phyloP scores from a whole-genome alignment of 768 basidiomycete species.

The Rhizopogon sp. region DNA sequence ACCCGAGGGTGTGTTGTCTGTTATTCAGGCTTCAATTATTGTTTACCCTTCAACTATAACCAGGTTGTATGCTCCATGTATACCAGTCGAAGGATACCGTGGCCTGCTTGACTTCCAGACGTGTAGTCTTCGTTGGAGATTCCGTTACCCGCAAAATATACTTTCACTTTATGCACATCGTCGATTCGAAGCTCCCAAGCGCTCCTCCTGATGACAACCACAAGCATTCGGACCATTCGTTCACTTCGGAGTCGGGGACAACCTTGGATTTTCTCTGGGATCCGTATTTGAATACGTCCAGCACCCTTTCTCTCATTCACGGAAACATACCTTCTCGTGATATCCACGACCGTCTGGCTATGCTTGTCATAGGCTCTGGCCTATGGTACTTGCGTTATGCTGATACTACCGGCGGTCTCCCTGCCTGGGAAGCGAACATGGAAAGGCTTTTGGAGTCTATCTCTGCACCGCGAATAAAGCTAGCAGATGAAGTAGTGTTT shows the following conservation, averaged over 20 bases:
- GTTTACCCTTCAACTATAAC: neutral
- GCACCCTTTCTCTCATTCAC: constrained; percentile 41
- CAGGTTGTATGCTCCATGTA: constrained; percentile 77
- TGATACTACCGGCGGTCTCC: constrained; percentile 63
- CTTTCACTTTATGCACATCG: constrained; percentile 60
- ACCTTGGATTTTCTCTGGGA: constrained; percentile 74
- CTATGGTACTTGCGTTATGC: constrained; percentile 87
- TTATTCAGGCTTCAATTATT: constrained; percentile 4
- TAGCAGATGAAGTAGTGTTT: constrained; percentile 72
- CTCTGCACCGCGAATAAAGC: constrained; percentile 26
- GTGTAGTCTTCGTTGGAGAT: constrained; percentile 79
- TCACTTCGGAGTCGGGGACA: constrained; percentile 41
- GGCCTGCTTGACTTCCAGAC: constrained; percentile 52
- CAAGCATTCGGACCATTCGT: constrained; percentile 65
- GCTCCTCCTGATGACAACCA: constrained; percentile 48
- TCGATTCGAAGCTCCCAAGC: constrained; percentile 54
- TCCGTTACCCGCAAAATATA: constrained; percentile 78
- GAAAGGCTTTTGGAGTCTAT: constrained; percentile 58
- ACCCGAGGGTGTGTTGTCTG: constrained; percentile 58
- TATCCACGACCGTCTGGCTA: constrained; percentile 37
- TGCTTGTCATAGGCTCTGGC: constrained; percentile 82
- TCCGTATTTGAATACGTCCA: constrained; percentile 75
- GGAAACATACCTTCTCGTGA: constrained; percentile 1
- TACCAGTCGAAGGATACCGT: constrained; percentile 54
- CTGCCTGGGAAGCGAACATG: constrained; percentile 73